These are phyloP conservation scores for Pestalotiopsis sp. DNA, from an alignment of 2,329 filamentous ascomycete genomes.

Conservation along the genomic window DNA sequence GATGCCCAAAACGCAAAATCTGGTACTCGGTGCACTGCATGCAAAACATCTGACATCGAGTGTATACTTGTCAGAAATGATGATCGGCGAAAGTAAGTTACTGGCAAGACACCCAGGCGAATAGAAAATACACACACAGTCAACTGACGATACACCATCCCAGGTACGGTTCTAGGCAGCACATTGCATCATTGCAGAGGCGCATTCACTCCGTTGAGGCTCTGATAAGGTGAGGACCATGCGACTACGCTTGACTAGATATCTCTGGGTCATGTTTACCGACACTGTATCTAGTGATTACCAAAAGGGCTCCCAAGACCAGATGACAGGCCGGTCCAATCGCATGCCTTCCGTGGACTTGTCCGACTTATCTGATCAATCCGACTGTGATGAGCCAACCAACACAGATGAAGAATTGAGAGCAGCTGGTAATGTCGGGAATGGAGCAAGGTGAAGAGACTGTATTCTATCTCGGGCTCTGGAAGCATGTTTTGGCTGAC, in stretches of 20 bases:
- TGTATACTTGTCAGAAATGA: neutral
- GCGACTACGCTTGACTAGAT: too few species aligned
- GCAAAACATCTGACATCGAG: neutral
- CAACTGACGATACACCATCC: neutral
- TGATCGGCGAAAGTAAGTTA: neutral
- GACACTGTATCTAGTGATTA: neutral
- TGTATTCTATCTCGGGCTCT: neutral
- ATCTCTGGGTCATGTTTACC: neutral
- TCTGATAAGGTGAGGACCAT: neutral
- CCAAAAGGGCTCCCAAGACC: neutral
- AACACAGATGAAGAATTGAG: neutral
- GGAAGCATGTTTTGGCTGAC: neutral
- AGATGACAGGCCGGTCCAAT: neutral
- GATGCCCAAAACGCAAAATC: neutral
- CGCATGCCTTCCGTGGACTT: neutral
- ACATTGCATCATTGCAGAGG: neutral
- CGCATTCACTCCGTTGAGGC: neutral
- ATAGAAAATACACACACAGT: neutral
- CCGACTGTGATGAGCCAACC: neutral
- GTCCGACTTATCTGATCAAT: neutral
- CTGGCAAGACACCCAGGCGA: neutral
- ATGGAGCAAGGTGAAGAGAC: neutral
- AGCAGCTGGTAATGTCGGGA: neutral
- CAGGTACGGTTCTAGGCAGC: neutral
- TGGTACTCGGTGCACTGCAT: neutral